Conservation (phyloP, 352 stramenopile genomes). For the Phytophthora sansomeana region DNA sequence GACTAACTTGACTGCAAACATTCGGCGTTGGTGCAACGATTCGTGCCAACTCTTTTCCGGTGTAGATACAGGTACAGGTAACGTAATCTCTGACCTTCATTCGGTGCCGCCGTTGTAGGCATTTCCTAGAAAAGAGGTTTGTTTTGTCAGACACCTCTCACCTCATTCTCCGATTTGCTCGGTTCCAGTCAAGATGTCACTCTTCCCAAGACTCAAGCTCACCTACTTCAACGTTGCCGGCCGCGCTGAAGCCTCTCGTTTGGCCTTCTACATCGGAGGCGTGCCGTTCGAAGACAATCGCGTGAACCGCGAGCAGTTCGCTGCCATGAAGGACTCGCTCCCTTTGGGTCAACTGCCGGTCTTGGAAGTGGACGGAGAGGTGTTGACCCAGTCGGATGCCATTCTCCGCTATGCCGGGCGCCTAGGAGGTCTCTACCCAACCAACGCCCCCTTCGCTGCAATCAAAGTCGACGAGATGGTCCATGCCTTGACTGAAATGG, state of each 20-base stretch:
- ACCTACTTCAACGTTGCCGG: conserved; percentile 59
- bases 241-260: conserved; percentile 54
- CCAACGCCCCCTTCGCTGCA: conserved; percentile 43
- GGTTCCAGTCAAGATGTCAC: conserved; percentile 26
- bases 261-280: conserved; percentile 61
- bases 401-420: conserved; percentile 77
- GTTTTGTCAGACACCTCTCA: too few relatives aligned
- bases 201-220: conserved; percentile 56
- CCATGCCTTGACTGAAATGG: conserved; percentile 42
- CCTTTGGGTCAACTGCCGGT: conserved; percentile 60
- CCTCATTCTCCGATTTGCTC: conserved; percentile 21
- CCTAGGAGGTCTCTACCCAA: conserved; percentile 61
- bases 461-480: conserved; percentile 68
- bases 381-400: conserved; percentile 63
- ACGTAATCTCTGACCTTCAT: background rate
- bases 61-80: background rate
- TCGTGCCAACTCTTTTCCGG: background rate
- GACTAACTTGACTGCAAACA: too few relatives aligned
- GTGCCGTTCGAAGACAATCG: conserved; percentile 70
- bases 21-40: too few relatives aligned
- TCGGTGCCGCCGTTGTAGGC: background rate
- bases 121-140: background rate
- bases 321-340: conserved; percentile 43
- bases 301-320: conserved; percentile 45
- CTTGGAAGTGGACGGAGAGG: conserved; percentile 62